These are phyloP conservation scores for Cudoniella acicularis DNA, from an alignment of 495 filamentous ascomycete genomes.

Conservation along the genomic window DNA sequence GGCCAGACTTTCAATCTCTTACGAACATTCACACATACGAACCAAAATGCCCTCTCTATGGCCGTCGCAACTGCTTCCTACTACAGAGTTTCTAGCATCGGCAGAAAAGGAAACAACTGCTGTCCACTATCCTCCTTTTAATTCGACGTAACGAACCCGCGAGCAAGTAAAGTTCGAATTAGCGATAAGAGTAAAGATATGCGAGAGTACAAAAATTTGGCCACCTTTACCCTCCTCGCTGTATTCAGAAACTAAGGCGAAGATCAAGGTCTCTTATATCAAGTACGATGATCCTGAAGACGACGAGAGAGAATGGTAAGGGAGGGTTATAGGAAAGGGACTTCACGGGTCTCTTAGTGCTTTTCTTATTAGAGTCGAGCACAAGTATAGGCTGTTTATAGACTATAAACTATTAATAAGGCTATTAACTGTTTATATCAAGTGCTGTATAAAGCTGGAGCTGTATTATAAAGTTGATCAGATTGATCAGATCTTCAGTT, in stretches of 20 bases:
- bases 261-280: constrained; percentile 9
- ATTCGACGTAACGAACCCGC: neutral
- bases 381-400: constrained; percentile 3
- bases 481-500: constrained; percentile 3
- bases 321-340: constrained; percentile 4
- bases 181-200: constrained; percentile 4
- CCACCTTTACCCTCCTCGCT: neutral
- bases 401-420: constrained; percentile 4
- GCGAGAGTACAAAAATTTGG: constrained; percentile 3
- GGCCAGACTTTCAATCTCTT: constrained; percentile 8
- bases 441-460: constrained; percentile 1
- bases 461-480: constrained; percentile 5
- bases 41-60: neutral
- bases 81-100: neutral
- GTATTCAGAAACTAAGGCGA: neutral
- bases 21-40: neutral
- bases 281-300: neutral
- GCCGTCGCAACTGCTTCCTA: neutral
- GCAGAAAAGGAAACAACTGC: neutral
- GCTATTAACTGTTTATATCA: constrained; percentile 9
- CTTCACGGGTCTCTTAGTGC: constrained; percentile 5
- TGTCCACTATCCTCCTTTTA: neutral
- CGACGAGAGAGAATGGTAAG: constrained; percentile 9
- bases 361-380: constrained; percentile 4
- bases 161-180: neutral